These are phyloP conservation scores for Lichtheimia hyalospora DNA, from an alignment of 371 early-diverging fungal species.

Conservation along the genomic window DNA sequence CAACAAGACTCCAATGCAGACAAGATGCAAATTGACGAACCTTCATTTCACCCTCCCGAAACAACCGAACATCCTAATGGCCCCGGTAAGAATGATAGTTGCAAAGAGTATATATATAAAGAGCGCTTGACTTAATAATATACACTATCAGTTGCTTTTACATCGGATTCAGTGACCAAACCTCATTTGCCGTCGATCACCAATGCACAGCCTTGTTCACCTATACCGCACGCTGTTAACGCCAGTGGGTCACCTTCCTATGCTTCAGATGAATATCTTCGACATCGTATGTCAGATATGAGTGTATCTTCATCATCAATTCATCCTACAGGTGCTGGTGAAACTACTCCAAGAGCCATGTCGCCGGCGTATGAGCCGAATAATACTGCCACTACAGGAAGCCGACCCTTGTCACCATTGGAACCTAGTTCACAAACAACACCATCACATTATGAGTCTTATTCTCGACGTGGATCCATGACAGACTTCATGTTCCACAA, in stretches of 20 bases:
- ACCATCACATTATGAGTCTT: constrained; percentile 15
- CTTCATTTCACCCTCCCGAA: constrained; percentile 13
- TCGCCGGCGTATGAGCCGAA: constrained; percentile 5
- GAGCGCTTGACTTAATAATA: no score
- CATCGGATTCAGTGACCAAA: constrained; percentile 16
- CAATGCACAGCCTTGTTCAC: constrained; percentile 26
- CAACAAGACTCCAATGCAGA: constrained; percentile 11
- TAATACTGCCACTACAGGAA: not conserved
- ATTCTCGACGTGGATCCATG: constrained; percentile 42
- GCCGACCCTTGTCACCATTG: constrained; percentile 24
- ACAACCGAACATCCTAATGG: not conserved
- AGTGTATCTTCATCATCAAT: constrained; percentile 17
- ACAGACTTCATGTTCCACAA: constrained; percentile 25
- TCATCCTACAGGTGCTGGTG: no score
- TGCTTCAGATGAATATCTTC: constrained; percentile 39
- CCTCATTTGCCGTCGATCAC: constrained; percentile 27
- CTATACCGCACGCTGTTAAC: constrained; percentile 16
- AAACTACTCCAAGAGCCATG: constrained; percentile 4
- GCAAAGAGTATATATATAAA: no score
- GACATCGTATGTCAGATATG: constrained; percentile 50
- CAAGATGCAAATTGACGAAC: constrained; percentile 24
- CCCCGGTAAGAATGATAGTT: no score
- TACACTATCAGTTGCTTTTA: not conserved
- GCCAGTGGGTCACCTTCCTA: not conserved
- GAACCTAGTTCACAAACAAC: constrained; percentile 32